Base-by-base conservation (phyloP, 768 basidiomycete species). In the Coprinopsis cinerea region DNA sequence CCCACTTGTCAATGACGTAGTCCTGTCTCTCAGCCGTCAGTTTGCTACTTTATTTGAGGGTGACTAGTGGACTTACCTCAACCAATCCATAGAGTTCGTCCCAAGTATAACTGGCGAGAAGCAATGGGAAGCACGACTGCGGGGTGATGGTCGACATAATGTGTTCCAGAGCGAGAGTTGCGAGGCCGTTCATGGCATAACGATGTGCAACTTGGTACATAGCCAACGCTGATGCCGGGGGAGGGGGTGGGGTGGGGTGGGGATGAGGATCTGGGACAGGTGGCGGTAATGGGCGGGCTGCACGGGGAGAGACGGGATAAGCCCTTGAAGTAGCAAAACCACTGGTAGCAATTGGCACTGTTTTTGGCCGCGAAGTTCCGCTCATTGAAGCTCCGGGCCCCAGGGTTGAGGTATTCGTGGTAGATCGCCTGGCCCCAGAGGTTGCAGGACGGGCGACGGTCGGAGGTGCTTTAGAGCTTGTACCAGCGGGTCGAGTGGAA, bases 141-240 rank as follows among this genome's bases (percentile, higher is more conserved):
- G 83, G 80, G 2, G 81, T 81, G 30, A 91, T 73, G 5, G 79
- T 83, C 4, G 73, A 69, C 72, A 89, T 75, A 59, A 88, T 82
- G 62, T 88, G 85, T 45, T 85, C 83, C 49, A 85, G 63, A 5
- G 87, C 85, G 20, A 88, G 73, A 18, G 70, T 59, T n/a, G 79
- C 78, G 20, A 91, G 73, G 6, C 72, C 76, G 2, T 79, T 78
- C 70, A 91, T 80, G 2, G 68, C 68, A 64, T 89, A 91, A 45
- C 85, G 75, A 66, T 91, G 85, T 2, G 86, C 83, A 10, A 88
- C 73, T 55, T 85, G 83, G 65, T 87, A 91, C 56, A 89, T 76
- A 0, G 81, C 79, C 42, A 91, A 63, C 1, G 87, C 85, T 20
- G 84, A 85, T 11, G 85, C 85, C 14, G 86, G 79, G 3, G 70